These are phyloP conservation scores for Cladosporium sp. DNA, from an alignment of 2,329 filamentous ascomycete species.

Conservation along the genomic window DNA sequence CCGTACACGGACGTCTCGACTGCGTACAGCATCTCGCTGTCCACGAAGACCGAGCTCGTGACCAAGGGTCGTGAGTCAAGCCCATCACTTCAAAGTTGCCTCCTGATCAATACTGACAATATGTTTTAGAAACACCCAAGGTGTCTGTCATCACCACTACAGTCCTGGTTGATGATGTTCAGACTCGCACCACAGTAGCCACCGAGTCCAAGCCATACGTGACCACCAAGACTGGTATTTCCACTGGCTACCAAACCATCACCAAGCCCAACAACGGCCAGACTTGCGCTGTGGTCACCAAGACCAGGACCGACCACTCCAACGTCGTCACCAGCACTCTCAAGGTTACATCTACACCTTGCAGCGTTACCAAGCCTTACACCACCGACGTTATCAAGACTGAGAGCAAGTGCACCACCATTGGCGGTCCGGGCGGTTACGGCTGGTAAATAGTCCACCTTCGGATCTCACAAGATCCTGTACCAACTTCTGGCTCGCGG, in stretches of 20 bases:
- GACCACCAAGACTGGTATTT: neutral
- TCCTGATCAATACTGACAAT: neutral
- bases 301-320: conserved; percentile 15
- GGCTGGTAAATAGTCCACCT: neutral
- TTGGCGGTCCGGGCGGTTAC: conserved; percentile 1
- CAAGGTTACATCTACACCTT: conserved; percentile 11
- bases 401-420: conserved; percentile 14
- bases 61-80: neutral
- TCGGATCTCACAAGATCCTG: neutral
- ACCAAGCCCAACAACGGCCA: conserved; percentile 5
- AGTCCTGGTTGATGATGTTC: conserved; percentile 1
- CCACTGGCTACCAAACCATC: neutral
- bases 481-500: neutral
- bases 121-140: neutral
- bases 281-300: neutral
- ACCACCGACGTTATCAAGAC: conserved; percentile 3
- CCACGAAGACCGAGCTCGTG: neutral
- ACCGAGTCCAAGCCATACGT: neutral
- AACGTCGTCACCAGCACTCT: conserved; percentile 5
- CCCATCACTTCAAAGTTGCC: neutral
- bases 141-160: neutral
- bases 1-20: conserved; percentile 8
- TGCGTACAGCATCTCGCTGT: conserved; percentile 3
- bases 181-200: neutral
- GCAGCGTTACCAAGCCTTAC: conserved; percentile 13